Evolutionary conservation across 139 green algal species (phyloP), one percentile per base, ranked within the genome.

Genomic region (Chlorella sp.): DNA sequence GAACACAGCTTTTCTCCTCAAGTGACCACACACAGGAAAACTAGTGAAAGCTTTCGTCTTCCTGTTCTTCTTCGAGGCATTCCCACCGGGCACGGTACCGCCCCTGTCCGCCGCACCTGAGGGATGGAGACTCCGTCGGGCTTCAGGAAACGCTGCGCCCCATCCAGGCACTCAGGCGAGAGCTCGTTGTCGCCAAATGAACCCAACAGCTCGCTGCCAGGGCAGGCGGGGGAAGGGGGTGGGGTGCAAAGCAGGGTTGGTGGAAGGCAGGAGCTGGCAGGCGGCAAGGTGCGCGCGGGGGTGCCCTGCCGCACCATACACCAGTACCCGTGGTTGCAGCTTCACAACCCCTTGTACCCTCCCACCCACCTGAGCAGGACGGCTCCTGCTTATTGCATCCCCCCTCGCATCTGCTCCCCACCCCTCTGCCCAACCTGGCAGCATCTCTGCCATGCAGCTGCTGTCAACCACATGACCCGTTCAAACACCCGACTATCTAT

Each of bases 101-200:
- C 48, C 48, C 48, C n/a, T n/a, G n/a, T n/a, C n/a, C 48, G 48
- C 48, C 48, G 0, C 77, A 84, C 79, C 79, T 84, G 75, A 12
- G 97, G 97, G 57, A 99, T 99, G 86, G 79, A 94, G 64, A 98
- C 91, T 53, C 97, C 97, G 32, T 92, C 95, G 0, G 92, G 86
- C 57, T 94, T 94, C 39, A 99, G 93, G 88, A 99, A 98, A 66
- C 96, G 92, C 94, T 98, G 96, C 61, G 96, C 96, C 30, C 97
- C 96, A 81, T 99, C 96, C 60, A 99, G 92, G 90, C 97, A 99
- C 94, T 99, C 98, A 24, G 98, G 98, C 0, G 93, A 97, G 61
- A 99, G 94, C 95, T 99, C 98, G 87, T 99, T 99, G 95, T 99
- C 98, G 9, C 98, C 97, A 91, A 99, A 99, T 4, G 94, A 98